A percentile compares a stretch with the other conserved stretches of the same genome.
These are phyloP conservation scores for Labyrinthula sp. DNA, from an alignment of 352 stramenopile genomes.

Conservation along the genomic window DNA sequence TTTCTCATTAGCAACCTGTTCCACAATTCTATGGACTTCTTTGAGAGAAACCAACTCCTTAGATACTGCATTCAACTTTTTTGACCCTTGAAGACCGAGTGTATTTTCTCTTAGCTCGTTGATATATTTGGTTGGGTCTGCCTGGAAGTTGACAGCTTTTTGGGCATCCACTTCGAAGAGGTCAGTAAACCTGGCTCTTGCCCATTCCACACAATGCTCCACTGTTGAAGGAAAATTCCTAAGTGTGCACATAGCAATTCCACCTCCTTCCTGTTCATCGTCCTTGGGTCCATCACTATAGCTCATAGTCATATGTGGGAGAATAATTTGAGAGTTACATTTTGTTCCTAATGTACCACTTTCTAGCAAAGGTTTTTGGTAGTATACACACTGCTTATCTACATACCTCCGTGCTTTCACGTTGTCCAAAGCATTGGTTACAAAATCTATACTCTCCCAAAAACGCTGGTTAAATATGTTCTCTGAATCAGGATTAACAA, in stretches of 20 bases:
- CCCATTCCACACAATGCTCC: conserved; percentile 90
- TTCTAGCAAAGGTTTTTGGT: conserved; percentile 89
- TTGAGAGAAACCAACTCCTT: conserved; percentile 13
- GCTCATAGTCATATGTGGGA: conserved; percentile 66
- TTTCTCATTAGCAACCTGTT: conserved; percentile 4
- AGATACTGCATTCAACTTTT: conserved; percentile 15
- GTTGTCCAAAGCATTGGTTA: conserved; percentile 95
- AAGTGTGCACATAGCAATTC: conserved; percentile 94
- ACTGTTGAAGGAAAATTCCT: conserved; percentile 99
- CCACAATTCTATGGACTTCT: conserved; percentile 8
- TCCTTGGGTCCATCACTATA: conserved; percentile 82
- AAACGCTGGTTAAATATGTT: conserved; percentile 92
- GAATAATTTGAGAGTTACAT: conserved; percentile 76
- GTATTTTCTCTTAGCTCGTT: conserved; percentile 17
- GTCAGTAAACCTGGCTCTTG: conserved; percentile 92
- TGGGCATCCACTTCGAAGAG: conserved; percentile 85
- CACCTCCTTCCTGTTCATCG: conserved; percentile 60
- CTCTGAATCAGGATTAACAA: conserved; percentile 74
- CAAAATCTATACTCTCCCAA: conserved; percentile 70
- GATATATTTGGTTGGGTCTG: conserved; percentile 36
- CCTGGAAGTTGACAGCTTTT: conserved; percentile 76
- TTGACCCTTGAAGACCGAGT: not conserved
- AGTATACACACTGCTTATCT: conserved; percentile 82
- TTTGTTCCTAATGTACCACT: conserved; percentile 96
- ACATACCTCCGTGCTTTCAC: conserved; percentile 94